A percentile compares a stretch with the other conserved stretches of the same genome.
These are phyloP conservation scores for Psidium guajava DNA, from an alignment of 345 rosid species.

Conservation along the genomic window DNA sequence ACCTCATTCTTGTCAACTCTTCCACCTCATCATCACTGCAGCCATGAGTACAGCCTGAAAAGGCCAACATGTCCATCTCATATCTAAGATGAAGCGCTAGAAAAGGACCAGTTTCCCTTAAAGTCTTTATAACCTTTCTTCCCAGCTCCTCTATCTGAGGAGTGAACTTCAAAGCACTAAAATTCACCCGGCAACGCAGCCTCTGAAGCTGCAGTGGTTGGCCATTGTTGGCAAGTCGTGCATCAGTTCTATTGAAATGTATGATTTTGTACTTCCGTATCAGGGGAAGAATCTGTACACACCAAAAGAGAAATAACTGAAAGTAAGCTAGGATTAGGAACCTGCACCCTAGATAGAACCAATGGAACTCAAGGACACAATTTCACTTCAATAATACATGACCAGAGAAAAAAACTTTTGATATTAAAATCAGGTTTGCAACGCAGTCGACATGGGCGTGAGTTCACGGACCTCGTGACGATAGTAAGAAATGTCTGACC, in stretches of 20 bases:
- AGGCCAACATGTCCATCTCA: conserved; percentile 99
- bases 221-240: conserved; percentile 78
- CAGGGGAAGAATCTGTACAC: conserved; percentile 84
- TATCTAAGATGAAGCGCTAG: conserved; percentile 89
- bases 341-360: background rate
- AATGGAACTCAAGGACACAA: background rate
- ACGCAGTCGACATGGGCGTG: background rate
- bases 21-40: conserved; percentile 84
- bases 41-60: conserved; percentile 94
- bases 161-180: conserved; percentile 76
- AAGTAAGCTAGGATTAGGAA: background rate
- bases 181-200: conserved; percentile 90
- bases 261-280: conserved; percentile 72
- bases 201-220: conserved; percentile 77
- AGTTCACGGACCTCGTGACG: conserved; percentile 15
- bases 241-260: conserved; percentile 84
- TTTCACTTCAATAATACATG: background rate
- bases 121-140: conserved; percentile 57
- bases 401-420: background rate
- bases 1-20: conserved; percentile 95
- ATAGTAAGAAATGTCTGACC: conserved; percentile 49
- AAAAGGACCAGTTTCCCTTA: conserved; percentile 81
- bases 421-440: background rate
- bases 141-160: conserved; percentile 91
- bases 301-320: background rate